Evolutionary conservation across 129 eudicot genomes (phyloP), one percentile per base, ranked within the genome.

Genomic region (Tagetes erecta): DNA sequence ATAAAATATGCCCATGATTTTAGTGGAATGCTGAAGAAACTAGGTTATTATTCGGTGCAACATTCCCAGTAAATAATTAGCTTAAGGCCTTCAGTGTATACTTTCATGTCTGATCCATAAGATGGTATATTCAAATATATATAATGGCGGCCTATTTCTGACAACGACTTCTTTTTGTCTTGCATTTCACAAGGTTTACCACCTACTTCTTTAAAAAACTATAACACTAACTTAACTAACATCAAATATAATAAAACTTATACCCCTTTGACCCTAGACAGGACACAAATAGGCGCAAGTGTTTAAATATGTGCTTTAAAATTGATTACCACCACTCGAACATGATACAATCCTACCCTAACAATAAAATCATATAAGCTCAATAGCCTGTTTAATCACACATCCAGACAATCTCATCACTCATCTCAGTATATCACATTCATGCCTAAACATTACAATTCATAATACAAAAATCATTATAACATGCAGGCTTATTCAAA

Each of bases 161-260:
- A 55, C 63, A 76, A 66, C 12, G 72, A 76, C 27, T 39, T 31
- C 12, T 2, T 76, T 76, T 67, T 52, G 52, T 44, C 74, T 9
- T 52, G 67, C 35, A 27, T 30, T 4, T n/a, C 33, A 33, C 35
- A 40, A 67, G 5, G 67, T 41, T 20, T 7, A 76, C 73, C 57
- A 76, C 52, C 73, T 8, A 75, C 4, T n/a, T 27, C 11, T 38
- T 53, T 6, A 52, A 31, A 69, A 9, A 37, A 51, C 40, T 37
- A 52, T 51, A 37, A 49, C 14, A 47, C 74, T 34, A 69, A 69
- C 45, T 14, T 35, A 69, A 49, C 39, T 35, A n/a, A 0, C 46
- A 13, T 6, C 34, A 50, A 49, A 50, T 9, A 52, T 37, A 52
- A 37, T 59, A 6, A 45, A 31, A 34, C 27, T 44, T 73, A 35